These are phyloP conservation scores for Herpetomonas samuelpessoai DNA, from an alignment of 208 protist species.

Conservation along the genomic window DNA sequence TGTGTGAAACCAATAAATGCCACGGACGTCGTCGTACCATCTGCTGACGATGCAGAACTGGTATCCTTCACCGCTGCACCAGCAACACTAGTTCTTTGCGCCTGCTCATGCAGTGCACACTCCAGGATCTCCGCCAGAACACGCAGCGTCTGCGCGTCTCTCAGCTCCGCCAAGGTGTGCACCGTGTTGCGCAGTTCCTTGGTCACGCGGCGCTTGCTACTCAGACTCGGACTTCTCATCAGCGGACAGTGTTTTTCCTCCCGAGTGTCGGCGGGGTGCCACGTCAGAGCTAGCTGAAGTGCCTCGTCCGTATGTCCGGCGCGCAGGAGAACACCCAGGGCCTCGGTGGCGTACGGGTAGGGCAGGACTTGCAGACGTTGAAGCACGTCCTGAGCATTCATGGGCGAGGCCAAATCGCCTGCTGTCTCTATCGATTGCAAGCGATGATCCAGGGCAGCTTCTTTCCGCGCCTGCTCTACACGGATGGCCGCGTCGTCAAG, in stretches of 20 bases:
- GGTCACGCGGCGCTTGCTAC: background rate
- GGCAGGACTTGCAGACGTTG: conserved; percentile 9
- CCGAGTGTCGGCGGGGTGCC: conserved; percentile 2
- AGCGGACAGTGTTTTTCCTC: background rate
- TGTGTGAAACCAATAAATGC: background rate
- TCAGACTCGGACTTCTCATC: no score
- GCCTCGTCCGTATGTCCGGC: conserved; percentile 18
- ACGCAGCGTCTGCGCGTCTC: conserved; percentile 20
- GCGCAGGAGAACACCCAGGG: conserved; percentile 19
- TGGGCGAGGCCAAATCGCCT: no score
- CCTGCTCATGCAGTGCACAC: conserved; percentile 15
- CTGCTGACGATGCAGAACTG: background rate
- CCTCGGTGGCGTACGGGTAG: conserved; percentile 18
- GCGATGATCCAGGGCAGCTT: no score
- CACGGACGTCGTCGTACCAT: background rate
- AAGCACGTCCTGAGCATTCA: no score
- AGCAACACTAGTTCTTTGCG: conserved; percentile 1
- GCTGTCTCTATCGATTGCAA: no score
- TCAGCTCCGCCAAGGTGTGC: conserved; percentile 10
- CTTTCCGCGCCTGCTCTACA: no score
- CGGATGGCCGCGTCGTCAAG: no score
- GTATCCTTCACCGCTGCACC: conserved; percentile 6
- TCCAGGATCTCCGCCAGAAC: conserved; percentile 15
- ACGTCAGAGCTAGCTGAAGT: conserved; percentile 17
- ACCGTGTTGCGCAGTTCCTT: conserved; percentile 14